A percentile compares a stretch with the other conserved stretches of the same genome.
Evolutionary conservation across 179 eudicot species (phyloP).

Genomic region (Silene noctiflora): DNA sequence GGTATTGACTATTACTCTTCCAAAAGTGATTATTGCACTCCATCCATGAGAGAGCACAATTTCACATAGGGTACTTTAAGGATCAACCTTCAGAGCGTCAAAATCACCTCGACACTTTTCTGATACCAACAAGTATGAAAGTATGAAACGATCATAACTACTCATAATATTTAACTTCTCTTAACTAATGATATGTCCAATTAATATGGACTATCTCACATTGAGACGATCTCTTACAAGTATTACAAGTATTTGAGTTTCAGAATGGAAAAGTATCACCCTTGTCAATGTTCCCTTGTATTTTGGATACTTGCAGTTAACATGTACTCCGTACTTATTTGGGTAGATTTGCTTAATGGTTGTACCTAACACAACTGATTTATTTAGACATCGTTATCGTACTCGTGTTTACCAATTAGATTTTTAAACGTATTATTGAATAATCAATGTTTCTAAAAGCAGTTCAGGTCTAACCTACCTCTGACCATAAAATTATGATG

Average conservation of each 20-base stretch:
- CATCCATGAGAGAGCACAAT: too few species aligned
- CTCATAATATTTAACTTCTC: too few species aligned
- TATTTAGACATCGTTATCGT: background rate
- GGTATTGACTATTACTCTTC: background rate
- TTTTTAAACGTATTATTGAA: background rate
- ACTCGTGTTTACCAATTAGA: background rate
- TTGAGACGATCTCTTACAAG: too few species aligned
- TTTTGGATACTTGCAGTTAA: background rate
- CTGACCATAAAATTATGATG: background rate
- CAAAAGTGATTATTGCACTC: background rate
- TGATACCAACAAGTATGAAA: too few species aligned
- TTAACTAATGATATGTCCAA: too few species aligned
- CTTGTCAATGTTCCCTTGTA: background rate
- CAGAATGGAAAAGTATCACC: too few species aligned
- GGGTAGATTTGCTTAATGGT: constrained; percentile 19
- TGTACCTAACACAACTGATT: constrained; percentile 22
- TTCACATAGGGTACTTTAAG: too few species aligned
- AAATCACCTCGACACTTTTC: too few species aligned
- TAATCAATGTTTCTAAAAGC: background rate
- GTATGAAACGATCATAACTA: too few species aligned
- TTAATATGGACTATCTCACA: too few species aligned
- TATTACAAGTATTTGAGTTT: too few species aligned
- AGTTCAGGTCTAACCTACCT: constrained; percentile 2
- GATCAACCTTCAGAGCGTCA: too few species aligned
- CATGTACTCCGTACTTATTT: constrained; percentile 1